Percentiles rank a stretch among this genome's conserved stretches.
Evolutionary conservation across 23 red algal species (phyloP).

Genomic region (Gracilaria domingensis): DNA sequence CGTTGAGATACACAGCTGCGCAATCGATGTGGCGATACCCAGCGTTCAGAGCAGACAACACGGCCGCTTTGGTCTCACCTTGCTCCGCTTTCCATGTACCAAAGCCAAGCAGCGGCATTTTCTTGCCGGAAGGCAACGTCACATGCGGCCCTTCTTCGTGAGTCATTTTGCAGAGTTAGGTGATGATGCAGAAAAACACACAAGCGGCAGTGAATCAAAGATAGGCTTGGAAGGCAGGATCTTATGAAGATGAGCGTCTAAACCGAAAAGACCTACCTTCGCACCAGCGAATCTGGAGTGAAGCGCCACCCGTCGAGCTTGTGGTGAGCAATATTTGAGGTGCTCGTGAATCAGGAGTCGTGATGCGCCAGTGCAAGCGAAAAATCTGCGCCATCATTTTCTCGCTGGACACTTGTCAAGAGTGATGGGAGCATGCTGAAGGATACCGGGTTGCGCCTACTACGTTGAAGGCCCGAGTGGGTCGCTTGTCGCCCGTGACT

Average conservation of each 20-base stretch:
- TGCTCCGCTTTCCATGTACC: slow-evolving; percentile 94
- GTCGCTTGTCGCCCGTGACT: not conserved
- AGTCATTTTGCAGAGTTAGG: not conserved
- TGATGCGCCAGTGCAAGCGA: not conserved
- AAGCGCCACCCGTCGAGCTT: not conserved
- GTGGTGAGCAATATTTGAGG: too few species aligned
- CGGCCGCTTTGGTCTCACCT: slow-evolving; percentile 72
- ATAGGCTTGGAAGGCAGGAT: not conserved
- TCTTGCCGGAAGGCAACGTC: slow-evolving; percentile 54
- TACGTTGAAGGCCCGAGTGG: not conserved
- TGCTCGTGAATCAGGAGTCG: too few species aligned
- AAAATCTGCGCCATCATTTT: not conserved
- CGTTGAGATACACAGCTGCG: slow-evolving; percentile 90
- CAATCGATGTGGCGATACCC: slow-evolving; percentile 97
- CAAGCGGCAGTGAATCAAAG: not conserved
- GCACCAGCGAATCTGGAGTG: not conserved
- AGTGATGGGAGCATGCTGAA: not conserved
- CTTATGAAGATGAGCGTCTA: too few species aligned
- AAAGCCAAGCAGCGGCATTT: slow-evolving; percentile 80
- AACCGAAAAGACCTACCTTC: too few species aligned
- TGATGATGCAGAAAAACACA: not conserved
- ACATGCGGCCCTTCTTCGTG: not conserved
- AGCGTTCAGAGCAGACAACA: slow-evolving; percentile 70
- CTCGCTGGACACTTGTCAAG: not conserved
- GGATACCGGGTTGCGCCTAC: not conserved